phyloP scores from a whole-genome alignment of 2,329 filamentous ascomycete species.

The Bipolaris victoriae region DNA sequence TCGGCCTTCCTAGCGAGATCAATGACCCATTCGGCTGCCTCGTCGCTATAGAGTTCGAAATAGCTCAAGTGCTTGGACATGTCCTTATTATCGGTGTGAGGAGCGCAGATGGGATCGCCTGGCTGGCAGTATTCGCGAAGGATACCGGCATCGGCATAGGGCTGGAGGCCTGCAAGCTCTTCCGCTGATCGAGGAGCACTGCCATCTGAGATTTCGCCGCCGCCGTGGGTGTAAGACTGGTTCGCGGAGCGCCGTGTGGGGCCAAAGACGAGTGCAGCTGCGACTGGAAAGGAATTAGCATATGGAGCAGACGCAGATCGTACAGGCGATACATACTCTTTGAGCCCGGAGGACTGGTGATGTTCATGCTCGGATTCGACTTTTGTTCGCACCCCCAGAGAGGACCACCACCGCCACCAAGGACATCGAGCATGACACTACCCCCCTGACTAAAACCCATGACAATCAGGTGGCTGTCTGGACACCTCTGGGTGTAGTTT shows the following conservation, averaged over 20 bases:
- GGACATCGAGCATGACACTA: conserved; percentile 32
- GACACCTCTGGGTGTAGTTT: conserved; percentile 36
- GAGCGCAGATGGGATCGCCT: conserved; percentile 67
- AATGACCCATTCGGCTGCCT: conserved; percentile 33
- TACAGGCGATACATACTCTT: conserved; percentile 19
- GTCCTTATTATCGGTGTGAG: conserved; percentile 54
- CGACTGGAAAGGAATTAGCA: conserved; percentile 26
- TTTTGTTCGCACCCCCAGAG: conserved; percentile 35
- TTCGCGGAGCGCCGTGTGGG: conserved; percentile 35
- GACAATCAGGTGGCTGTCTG: conserved; percentile 35
- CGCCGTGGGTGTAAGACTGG: conserved; percentile 31
- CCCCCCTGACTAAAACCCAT: conserved; percentile 40
- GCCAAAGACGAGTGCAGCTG: conserved; percentile 32
- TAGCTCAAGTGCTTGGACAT: conserved; percentile 65
- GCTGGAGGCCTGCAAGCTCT: conserved; percentile 30
- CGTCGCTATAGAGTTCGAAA: conserved; percentile 45
- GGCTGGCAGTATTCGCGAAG: conserved; percentile 69
- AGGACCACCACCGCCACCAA: conserved; percentile 35
- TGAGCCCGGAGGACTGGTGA: conserved; percentile 28
- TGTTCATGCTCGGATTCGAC: conserved; percentile 30
- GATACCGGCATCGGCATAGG: conserved; percentile 50
- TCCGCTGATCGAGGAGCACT: conserved; percentile 28
- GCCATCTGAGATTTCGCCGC: conserved; percentile 31
- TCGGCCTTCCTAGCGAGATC: conserved; percentile 27
- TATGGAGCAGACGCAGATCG: not conserved